phyloP scores from a whole-genome alignment of 768 basidiomycete species.

The Agrocybe pediades region DNA sequence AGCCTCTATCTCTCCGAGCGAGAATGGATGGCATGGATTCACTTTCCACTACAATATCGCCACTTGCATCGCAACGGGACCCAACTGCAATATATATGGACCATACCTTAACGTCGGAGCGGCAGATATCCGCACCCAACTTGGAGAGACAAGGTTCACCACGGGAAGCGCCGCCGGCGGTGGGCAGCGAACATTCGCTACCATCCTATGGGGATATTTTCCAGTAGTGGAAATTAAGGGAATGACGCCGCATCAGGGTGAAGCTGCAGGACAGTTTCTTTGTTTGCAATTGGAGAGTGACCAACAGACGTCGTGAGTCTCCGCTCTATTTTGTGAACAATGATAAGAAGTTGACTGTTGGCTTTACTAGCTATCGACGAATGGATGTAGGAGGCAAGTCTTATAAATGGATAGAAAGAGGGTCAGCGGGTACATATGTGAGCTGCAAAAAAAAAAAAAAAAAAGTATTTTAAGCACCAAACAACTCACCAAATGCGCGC shows the following conservation, averaged over 20 bases:
- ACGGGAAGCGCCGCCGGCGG: too few relatives aligned
- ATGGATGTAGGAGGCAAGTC: neutral
- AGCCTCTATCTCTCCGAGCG: slow-evolving; percentile 5
- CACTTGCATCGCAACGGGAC: slow-evolving; percentile 45
- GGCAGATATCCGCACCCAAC: slow-evolving; percentile 35
- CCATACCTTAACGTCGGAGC: slow-evolving; percentile 34
- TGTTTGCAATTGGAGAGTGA: neutral
- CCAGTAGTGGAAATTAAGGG: neutral
- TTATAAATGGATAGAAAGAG: neutral
- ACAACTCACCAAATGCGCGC: neutral
- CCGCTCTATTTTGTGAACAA: too few relatives aligned
- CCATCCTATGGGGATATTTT: neutral
- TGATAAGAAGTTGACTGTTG: neutral
- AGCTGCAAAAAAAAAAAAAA: neutral
- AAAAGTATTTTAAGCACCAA: too few relatives aligned
- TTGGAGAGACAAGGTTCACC: slow-evolving; percentile 9
- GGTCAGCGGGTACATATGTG: neutral
- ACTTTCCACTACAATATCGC: slow-evolving; percentile 38
- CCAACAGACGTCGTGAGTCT: too few relatives aligned
- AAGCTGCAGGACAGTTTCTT: neutral
- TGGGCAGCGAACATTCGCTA: slow-evolving; percentile 8
- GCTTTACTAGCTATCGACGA: neutral
- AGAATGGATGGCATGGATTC: slow-evolving; percentile 14
- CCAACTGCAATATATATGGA: too few relatives aligned
- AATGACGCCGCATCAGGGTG: neutral